Percentiles rank a stretch among this genome's conserved stretches.
phyloP scores from a whole-genome alignment of 2,329 filamentous ascomycete species.

The Rutstroemia sp. region DNA sequence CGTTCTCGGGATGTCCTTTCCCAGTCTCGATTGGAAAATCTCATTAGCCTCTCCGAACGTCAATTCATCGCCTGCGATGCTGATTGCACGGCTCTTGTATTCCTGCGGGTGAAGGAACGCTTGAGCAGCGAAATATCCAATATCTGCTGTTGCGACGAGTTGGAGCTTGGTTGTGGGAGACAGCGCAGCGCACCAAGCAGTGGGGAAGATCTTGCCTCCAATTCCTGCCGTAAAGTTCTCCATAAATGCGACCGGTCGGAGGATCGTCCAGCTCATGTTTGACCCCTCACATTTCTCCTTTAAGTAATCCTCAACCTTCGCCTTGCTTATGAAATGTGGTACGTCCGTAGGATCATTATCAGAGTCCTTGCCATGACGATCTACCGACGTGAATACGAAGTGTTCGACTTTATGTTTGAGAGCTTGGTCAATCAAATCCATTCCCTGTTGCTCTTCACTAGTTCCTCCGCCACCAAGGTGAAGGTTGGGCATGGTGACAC shows the following conservation, averaged over 20 bases:
- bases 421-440: slow-evolving; percentile 42
- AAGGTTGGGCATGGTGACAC: slow-evolving; percentile 35
- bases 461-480: slow-evolving; percentile 14
- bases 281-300: slow-evolving; percentile 33
- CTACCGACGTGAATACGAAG: slow-evolving; percentile 52
- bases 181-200: slow-evolving; percentile 28
- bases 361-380: slow-evolving; percentile 42
- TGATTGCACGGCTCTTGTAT: slow-evolving; percentile 34
- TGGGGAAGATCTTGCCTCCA: slow-evolving; percentile 22
- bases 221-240: slow-evolving; percentile 34
- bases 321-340: slow-evolving; percentile 48
- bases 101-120: slow-evolving; percentile 34
- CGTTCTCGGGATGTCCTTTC: slow-evolving; percentile 24
- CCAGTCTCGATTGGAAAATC: slow-evolving; percentile 26
- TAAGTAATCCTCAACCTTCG: slow-evolving; percentile 49
- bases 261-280: slow-evolving; percentile 47
- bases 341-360: slow-evolving; percentile 40
- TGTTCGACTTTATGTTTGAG: slow-evolving; percentile 42
- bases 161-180: slow-evolving; percentile 31
- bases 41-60: slow-evolving; percentile 29
- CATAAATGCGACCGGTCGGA: slow-evolving; percentile 50
- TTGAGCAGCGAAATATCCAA: slow-evolving; percentile 39
- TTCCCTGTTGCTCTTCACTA: slow-evolving; percentile 41
- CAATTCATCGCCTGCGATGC: slow-evolving; percentile 40
- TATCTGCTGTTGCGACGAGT: slow-evolving; percentile 36